Percentiles rank a stretch among this genome's conserved stretches.
Conservation (phyloP, 2,329 filamentous ascomycete species). For the Amesomyces nigricolor region DNA sequence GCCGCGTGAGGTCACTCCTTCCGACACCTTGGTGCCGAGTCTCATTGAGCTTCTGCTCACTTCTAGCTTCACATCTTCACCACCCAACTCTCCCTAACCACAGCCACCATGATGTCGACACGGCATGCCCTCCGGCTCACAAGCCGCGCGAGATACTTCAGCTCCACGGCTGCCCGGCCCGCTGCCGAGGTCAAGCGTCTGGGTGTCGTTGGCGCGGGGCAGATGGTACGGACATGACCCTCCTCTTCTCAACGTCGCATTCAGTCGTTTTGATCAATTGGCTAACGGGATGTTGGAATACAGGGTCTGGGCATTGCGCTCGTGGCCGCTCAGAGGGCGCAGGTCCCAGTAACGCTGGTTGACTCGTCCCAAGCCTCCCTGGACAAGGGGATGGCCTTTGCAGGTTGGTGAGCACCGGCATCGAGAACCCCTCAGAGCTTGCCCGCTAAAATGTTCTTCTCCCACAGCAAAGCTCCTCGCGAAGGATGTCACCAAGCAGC, state of each 20-base stretch:
- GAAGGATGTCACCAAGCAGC: constrained; percentile 86
- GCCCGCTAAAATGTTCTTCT: not conserved
- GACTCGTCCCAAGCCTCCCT: constrained; percentile 80
- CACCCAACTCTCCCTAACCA: constrained; percentile 2
- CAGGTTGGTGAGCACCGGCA: constrained; percentile 49
- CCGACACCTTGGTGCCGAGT: not conserved
- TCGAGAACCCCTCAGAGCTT: not conserved
- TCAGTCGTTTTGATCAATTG: not conserved
- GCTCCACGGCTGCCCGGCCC: constrained; percentile 54
- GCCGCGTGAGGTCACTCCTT: not conserved
- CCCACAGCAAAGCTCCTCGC: constrained; percentile 76
- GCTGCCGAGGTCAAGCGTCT: constrained; percentile 71
- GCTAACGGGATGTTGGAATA: not conserved
- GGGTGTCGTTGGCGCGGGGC: constrained; percentile 88
- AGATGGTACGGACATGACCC: constrained; percentile 66
- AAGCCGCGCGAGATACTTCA: constrained; percentile 57
- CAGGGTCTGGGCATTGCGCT: constrained; percentile 94
- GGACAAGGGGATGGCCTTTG: constrained; percentile 85
- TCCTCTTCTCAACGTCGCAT: not conserved
- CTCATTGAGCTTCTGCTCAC: not conserved
- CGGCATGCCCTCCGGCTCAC: constrained; percentile 28
- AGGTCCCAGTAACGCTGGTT: constrained; percentile 77
- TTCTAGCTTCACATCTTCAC: not conserved
- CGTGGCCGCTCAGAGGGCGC: constrained; percentile 79
- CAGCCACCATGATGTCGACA: constrained; percentile 20